Conservation (phyloP, 371 early-diverging fungal genomes). For the Saksenaea vasiformis region DNA sequence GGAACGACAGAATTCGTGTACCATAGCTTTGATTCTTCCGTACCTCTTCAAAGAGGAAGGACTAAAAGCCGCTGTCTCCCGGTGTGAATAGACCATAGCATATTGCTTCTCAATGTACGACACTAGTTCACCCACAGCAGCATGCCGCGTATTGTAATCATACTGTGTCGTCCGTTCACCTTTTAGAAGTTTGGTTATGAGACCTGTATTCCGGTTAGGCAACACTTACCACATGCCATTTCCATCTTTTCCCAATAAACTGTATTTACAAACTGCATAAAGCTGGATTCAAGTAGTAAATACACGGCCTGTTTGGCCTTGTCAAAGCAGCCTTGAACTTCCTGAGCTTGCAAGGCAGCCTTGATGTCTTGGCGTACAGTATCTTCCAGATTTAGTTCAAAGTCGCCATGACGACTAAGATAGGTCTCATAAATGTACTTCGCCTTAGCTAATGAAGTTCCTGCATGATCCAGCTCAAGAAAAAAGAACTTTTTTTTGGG, state of each 20-base stretch:
- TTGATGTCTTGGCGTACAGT: slow-evolving; percentile 42
- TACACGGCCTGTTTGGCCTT: slow-evolving; percentile 56
- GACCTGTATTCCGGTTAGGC: background rate
- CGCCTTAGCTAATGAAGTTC: slow-evolving; percentile 49
- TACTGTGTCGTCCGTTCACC: slow-evolving; percentile 48
- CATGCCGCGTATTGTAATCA: slow-evolving; percentile 26
- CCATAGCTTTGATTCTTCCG: slow-evolving; percentile 49
- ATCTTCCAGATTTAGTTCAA: slow-evolving; percentile 65
- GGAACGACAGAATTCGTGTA: slow-evolving; percentile 48
- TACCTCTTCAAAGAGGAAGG: slow-evolving; percentile 33
- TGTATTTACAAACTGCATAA: slow-evolving; percentile 42
- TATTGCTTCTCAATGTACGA: slow-evolving; percentile 40
- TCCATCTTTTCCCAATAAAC: slow-evolving; percentile 40
- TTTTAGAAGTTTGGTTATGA: slow-evolving; percentile 10
- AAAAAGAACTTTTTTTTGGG: slow-evolving; percentile 50
- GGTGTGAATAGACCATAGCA: slow-evolving; percentile 27
- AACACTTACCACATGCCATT: slow-evolving; percentile 33
- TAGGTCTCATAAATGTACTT: slow-evolving; percentile 58
- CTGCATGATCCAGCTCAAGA: slow-evolving; percentile 62
- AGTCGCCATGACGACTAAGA: slow-evolving; percentile 48
- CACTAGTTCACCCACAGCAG: slow-evolving; percentile 40
- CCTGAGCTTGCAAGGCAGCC: slow-evolving; percentile 28
- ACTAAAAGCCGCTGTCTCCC: slow-evolving; percentile 15
- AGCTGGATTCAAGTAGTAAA: slow-evolving; percentile 53
- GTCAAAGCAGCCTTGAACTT: slow-evolving; percentile 42